phyloP scores from a whole-genome alignment of 2,329 filamentous ascomycete genomes.

The Hortaea sp. region DNA sequence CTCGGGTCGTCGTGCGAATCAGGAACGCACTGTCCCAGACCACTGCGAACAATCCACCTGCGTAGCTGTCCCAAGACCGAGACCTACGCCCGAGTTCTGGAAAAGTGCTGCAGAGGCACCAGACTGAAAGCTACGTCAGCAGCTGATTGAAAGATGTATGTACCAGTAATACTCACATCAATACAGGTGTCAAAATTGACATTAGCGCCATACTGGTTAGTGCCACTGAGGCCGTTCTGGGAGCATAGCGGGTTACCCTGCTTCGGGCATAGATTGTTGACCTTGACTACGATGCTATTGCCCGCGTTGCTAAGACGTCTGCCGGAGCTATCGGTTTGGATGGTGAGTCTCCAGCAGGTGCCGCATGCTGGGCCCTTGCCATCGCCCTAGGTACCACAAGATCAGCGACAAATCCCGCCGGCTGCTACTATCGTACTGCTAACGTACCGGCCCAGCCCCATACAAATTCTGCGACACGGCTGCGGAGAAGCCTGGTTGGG shows the following conservation, averaged over 20 bases:
- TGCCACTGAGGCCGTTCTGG: constrained; percentile 22
- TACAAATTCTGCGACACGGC: constrained; percentile 31
- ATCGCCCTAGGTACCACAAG: constrained; percentile 10
- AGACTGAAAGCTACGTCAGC: constrained; percentile 15
- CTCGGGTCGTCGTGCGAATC: too few species aligned
- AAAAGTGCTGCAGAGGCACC: constrained; percentile 28
- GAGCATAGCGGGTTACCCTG: constrained; percentile 29
- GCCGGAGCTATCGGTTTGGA: constrained; percentile 24
- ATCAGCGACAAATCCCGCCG: neutral
- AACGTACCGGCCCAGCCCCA: constrained; percentile 22
- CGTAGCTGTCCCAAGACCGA: constrained; percentile 24
- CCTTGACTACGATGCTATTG: constrained; percentile 29
- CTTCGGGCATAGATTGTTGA: constrained; percentile 33
- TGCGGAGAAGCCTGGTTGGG: constrained; percentile 25
- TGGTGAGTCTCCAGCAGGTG: constrained; percentile 30
- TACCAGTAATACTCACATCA: neutral
- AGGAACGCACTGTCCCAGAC: constrained; percentile 10
- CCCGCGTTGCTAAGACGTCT: constrained; percentile 20
- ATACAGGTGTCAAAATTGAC: constrained; percentile 33
- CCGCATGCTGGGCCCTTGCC: constrained; percentile 31
- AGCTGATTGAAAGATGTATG: too few species aligned
- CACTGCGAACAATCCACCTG: constrained; percentile 19
- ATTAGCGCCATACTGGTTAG: constrained; percentile 31
- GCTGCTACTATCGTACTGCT: neutral
- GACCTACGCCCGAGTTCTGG: constrained; percentile 19